Evolutionary conservation across 768 basidiomycete species (phyloP), one percentile per base, ranked within the genome.

Genomic region (Erythrobasidium yunnanense): DNA sequence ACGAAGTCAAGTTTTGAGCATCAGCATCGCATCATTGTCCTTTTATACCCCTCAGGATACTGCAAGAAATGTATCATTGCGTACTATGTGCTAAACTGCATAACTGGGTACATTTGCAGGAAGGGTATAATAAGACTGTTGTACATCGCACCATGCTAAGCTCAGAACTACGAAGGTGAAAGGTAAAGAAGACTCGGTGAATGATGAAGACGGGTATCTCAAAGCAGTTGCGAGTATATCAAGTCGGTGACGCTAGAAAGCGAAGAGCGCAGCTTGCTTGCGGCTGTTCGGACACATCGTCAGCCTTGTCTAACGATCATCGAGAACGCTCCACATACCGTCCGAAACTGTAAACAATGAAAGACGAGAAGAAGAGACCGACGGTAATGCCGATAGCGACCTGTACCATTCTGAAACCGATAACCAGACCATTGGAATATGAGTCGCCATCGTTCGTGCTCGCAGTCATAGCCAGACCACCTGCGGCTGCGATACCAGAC

Each of bases 351-450:
- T 72, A 72, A 52, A 72, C 68, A 15, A 70, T 33, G 62, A 70
- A 69, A 7, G 63, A 62, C 2, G 71, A 66, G 33, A 70, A 69
- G 69, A 70, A 70, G 15, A 70, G 52, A 27, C 71, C 69, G 55
- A 71, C 68, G 25, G 69, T 71, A 66, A 70, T 71, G 27, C 71
- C 71, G 47, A 70, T 72, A 7, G 70, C 70, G 32, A 69, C 68
- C 56, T 70, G 70, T 0, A 72, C 66, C 71, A 70, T 70, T 20
- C 68, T 42, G 58, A 72, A 69, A 20, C 70, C 71, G 32, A 70
- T 70, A 52, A 68, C 45, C 20, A 70, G 60, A n/a, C 71, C 58
- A 56, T 65, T 66, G 34, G 66, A 70, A 65, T 70, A 72, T 6
- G 65, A 60, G 35, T 72, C 65, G 38, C 67, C 68, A 22, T 65